Percentiles rank a stretch among this genome's conserved stretches.
phyloP scores from a whole-genome alignment of 2,329 filamentous ascomycete genomes.

The Xylariaceae sp. region DNA sequence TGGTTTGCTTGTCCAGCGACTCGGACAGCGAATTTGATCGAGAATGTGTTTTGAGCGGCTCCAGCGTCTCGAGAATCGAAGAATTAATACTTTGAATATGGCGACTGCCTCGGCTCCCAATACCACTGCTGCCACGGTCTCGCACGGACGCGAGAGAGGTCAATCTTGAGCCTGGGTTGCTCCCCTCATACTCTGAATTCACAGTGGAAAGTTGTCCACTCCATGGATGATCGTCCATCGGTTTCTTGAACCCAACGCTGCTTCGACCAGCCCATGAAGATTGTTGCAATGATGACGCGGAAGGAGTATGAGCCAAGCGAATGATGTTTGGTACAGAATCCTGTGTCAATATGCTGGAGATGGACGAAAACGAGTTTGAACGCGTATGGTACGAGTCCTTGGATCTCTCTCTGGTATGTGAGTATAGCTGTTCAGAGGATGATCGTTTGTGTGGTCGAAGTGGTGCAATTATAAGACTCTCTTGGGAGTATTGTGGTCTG shows the following conservation, averaged over 20 bases:
- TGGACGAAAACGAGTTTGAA: constrained; percentile 49
- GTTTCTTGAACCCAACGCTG: constrained; percentile 16
- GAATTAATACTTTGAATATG: constrained; percentile 57
- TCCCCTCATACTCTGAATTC: constrained; percentile 57
- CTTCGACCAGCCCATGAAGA: constrained; percentile 28
- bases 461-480: constrained; percentile 56
- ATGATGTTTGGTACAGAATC: constrained; percentile 41
- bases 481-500: constrained; percentile 53
- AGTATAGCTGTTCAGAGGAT: constrained; percentile 44
- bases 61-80: constrained; percentile 41
- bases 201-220: constrained; percentile 62
- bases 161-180: constrained; percentile 46
- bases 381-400: constrained; percentile 50
- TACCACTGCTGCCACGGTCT: constrained; percentile 47
- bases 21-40: constrained; percentile 40
- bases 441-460: constrained; percentile 45
- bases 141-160: constrained; percentile 40
- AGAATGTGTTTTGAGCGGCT: constrained; percentile 28
- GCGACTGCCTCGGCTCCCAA: constrained; percentile 48
- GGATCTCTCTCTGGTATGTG: constrained; percentile 45
- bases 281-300: constrained; percentile 26
- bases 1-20: constrained; percentile 48
- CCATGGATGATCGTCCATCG: constrained; percentile 57
- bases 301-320: constrained; percentile 31
- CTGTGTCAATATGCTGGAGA: constrained; percentile 51